Percentiles rank a stretch among this genome's conserved stretches.
Evolutionary conservation across 2,329 filamentous ascomycete genomes (phyloP).

Genomic region (Penicillium fuscoglaucum): DNA sequence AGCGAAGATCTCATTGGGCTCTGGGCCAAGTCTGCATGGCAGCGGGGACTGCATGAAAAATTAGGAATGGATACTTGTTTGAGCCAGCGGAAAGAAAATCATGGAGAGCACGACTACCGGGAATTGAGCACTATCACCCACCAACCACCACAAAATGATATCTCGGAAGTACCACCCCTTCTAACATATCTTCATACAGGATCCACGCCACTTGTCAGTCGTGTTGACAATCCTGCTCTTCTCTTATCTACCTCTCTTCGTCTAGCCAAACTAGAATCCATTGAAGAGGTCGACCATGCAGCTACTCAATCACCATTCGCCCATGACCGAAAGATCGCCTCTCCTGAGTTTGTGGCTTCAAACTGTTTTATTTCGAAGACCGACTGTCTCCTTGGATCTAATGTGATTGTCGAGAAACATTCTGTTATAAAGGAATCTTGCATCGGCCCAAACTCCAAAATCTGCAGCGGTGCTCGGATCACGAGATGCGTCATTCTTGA

Average conservation of each 20-base stretch:
- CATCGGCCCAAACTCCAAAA: not conserved
- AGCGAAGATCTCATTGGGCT: constrained; percentile 3
- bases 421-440: constrained; percentile 4
- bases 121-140: not conserved
- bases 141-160: not conserved
- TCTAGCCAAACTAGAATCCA: constrained; percentile 2
- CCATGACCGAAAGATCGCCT: not conserved
- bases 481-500: constrained; percentile 1
- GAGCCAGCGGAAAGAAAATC: not conserved
- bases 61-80: not conserved
- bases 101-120: not conserved
- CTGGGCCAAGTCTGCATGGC: constrained; percentile 3
- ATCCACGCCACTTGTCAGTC: not conserved
- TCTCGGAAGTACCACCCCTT: not conserved
- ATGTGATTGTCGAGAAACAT: not conserved
- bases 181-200: not conserved
- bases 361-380: not conserved
- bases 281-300: not conserved
- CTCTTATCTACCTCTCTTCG: constrained; percentile 1
- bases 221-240: constrained; percentile 1
- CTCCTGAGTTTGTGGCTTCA: not conserved
- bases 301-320: not conserved
- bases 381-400: not conserved
- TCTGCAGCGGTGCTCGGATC: not conserved
- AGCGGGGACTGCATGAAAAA: not conserved